Base-by-base conservation (phyloP, 306 rosid genomes). In the Vigna angularis region DNA sequence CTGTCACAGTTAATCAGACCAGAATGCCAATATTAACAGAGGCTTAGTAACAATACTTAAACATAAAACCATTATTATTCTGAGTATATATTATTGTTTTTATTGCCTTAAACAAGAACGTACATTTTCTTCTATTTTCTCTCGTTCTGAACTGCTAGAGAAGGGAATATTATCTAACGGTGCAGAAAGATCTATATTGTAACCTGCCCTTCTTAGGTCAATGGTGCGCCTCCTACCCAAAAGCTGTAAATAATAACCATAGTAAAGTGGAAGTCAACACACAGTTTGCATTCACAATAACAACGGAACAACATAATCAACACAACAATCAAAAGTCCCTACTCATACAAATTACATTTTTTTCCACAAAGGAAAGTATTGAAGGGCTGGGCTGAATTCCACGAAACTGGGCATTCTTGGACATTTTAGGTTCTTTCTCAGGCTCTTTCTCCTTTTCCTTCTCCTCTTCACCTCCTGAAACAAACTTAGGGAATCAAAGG, bases 351-450 rank as follows among this genome's bases (percentile, higher is more conserved):
- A 85, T 89, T 95, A 95, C 98, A 88, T 95, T 95, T 75, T 95
- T 91, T 81, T 95, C 96, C 80, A 95, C 97, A 64, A 83, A 92
- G 48, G 97, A 85, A 47, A 92, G 91, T 87, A 95, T 85, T 48
- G 95, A 88, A 71, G 97, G 87, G 86, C 93, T 89, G 24, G 98
- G 98, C 73, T 88, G 90, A 79, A 95, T 95, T 70, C 93, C 97
- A 64, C 98, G 92, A 63, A 95, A 92, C 56, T 89, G 89, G 7
- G 98, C 97, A 83, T 88, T 95, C 87, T 72, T 83, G 47, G 98
- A 92, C 74, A 95, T 86, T 70, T 83, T 86, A 55, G 65, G 83
- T 47, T 88, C 89, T 85, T 88, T 65, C 83, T 74, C 98, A 51
- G 79, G 32, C 55, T 78, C 17, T 26, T 17, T 45, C 15, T 45